These are phyloP conservation scores for Yamadazyma pseudoaaseri DNA, from an alignment of 1,139 yeast genomes.

Conservation along the genomic window DNA sequence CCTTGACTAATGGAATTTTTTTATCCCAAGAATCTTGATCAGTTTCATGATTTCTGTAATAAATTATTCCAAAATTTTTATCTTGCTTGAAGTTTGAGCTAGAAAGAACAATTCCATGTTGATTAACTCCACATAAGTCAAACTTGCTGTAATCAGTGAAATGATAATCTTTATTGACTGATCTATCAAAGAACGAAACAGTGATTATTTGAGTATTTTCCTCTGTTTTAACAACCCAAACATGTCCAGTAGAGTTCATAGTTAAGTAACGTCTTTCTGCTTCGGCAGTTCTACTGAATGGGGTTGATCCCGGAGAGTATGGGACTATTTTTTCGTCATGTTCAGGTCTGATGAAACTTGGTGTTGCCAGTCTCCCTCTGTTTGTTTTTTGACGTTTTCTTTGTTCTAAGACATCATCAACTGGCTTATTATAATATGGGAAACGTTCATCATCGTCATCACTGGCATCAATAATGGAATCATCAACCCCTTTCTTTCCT, in stretches of 20 bases:
- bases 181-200: conserved; percentile 81
- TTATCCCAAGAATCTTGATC: conserved; percentile 48
- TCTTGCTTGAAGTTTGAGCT: conserved; percentile 29
- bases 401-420: conserved; percentile 16
- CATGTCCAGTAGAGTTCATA: conserved; percentile 80
- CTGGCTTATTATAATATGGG: conserved; percentile 18
- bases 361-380: conserved; percentile 10
- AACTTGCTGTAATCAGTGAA: conserved; percentile 72
- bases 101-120: conserved; percentile 66
- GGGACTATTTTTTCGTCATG: conserved; percentile 23
- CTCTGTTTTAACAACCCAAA: conserved; percentile 62
- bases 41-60: conserved; percentile 44
- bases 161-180: conserved; percentile 79
- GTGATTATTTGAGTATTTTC: conserved; percentile 62
- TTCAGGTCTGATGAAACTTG: conserved; percentile 3
- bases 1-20: conserved; percentile 32
- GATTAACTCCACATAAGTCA: conserved; percentile 75
- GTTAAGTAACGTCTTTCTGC: conserved; percentile 68
- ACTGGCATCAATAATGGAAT: conserved; percentile 6
- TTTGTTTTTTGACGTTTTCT: conserved; percentile 26
- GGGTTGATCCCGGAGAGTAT: conserved; percentile 81
- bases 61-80: conserved; percentile 30
- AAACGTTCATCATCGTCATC: conserved; percentile 11
- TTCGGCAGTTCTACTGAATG: conserved; percentile 49
- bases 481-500: conserved; percentile 2